Conservation (phyloP, 371 early-diverging fungal species). For the Thermomucor indicae-seudaticae region DNA sequence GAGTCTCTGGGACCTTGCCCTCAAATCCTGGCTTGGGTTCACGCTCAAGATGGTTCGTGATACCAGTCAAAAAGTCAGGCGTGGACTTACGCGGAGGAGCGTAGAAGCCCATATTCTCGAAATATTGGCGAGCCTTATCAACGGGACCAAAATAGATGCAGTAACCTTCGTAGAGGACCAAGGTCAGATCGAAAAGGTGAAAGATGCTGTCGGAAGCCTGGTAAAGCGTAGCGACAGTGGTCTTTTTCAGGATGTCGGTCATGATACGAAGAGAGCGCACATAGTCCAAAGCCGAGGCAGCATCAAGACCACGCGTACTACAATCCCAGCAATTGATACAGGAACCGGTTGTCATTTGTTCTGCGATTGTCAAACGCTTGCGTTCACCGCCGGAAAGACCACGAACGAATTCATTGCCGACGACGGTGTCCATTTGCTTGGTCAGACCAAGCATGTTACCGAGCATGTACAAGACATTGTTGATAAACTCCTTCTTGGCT, state of each 20-base stretch:
- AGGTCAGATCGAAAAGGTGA: conserved; percentile 57
- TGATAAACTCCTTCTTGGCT: conserved; percentile 7
- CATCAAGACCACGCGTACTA: conserved; percentile 70
- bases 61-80: conserved; percentile 62
- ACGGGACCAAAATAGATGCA: conserved; percentile 57
- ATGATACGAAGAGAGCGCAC: conserved; percentile 48
- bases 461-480: conserved; percentile 28
- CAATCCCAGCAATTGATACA: conserved; percentile 65
- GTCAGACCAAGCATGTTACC: conserved; percentile 48
- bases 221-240: conserved; percentile 49
- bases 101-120: conserved; percentile 43
- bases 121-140: conserved; percentile 43
- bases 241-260: conserved; percentile 46
- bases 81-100: conserved; percentile 63
- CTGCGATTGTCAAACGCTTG: conserved; percentile 67
- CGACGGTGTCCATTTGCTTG: conserved; percentile 55
- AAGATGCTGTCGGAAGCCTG: conserved; percentile 60
- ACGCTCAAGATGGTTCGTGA: conserved; percentile 49
- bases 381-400: conserved; percentile 72
- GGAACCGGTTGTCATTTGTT: conserved; percentile 61
- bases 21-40: conserved; percentile 38
- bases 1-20: conserved; percentile 39
- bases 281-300: conserved; percentile 66
- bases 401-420: conserved; percentile 63
- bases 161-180: conserved; percentile 54